A percentile compares a stretch with the other conserved stretches of the same genome.
These are phyloP conservation scores for Psilocybe tampanensis DNA, from an alignment of 768 basidiomycete genomes.

Conservation along the genomic window DNA sequence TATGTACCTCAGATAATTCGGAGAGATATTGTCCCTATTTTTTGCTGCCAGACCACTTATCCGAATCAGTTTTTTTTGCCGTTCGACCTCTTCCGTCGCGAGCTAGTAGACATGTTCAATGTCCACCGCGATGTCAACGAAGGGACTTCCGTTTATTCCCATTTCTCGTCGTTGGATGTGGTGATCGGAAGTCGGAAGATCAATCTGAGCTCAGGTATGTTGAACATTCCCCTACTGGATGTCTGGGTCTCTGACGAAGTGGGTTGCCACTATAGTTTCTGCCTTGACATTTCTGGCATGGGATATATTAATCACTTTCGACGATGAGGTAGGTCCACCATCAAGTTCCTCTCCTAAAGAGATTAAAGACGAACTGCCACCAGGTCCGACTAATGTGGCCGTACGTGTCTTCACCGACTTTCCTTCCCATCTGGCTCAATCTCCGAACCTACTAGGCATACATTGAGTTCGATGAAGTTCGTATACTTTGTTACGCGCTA, in stretches of 20 bases:
- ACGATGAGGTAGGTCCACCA: slow-evolving; percentile 35
- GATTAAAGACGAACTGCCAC: not conserved
- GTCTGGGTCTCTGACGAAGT: not conserved
- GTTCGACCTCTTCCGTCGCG: no score
- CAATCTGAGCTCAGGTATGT: slow-evolving; percentile 31
- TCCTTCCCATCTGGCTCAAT: not conserved
- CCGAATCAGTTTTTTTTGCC: no score
- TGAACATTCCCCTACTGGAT: not conserved
- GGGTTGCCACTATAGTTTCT: slow-evolving; percentile 24
- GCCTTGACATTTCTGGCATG: slow-evolving; percentile 39
- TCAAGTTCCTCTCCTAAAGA: no score
- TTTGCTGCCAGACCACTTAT: not conserved
- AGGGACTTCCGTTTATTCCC: not conserved
- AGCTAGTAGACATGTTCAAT: not conserved
- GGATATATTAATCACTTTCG: slow-evolving; percentile 41
- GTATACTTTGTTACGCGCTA: slow-evolving; percentile 40
- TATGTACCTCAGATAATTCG: not conserved
- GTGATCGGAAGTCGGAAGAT: slow-evolving; percentile 29
- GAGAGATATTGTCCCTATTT: not conserved
- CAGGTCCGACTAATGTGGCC: slow-evolving; percentile 43
- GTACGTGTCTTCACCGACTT: slow-evolving; percentile 27
- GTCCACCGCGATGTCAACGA: not conserved
- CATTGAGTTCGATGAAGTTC: slow-evolving; percentile 27
- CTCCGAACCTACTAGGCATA: not conserved
- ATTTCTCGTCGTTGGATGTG: slow-evolving; percentile 17